These are phyloP conservation scores for Curvularia sp. DNA, from an alignment of 2,329 filamentous ascomycete genomes.

Conservation along the genomic window DNA sequence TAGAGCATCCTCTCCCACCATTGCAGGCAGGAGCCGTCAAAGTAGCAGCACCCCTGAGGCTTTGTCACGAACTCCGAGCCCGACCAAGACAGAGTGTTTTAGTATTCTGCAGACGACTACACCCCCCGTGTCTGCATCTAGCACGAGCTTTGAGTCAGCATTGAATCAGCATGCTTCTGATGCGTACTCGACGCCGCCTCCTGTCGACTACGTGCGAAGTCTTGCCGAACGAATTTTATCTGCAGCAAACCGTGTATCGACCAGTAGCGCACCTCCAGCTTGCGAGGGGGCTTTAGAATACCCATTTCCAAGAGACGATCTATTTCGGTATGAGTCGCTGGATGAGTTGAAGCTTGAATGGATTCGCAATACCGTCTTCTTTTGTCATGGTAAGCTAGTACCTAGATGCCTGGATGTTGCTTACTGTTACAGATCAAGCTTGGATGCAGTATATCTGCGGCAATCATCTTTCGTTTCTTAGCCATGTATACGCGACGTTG, in stretches of 20 bases:
- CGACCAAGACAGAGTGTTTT: conserved; percentile 25
- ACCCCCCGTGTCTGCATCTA: conserved; percentile 16
- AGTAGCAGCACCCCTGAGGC: conserved; percentile 17
- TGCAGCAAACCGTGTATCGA: conserved; percentile 27
- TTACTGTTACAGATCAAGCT: conserved; percentile 25
- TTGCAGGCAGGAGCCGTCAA: conserved; percentile 25
- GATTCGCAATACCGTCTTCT: conserved; percentile 28
- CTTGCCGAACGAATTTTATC: conserved; percentile 38
- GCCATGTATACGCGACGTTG: conserved; percentile 43
- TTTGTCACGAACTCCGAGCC: conserved; percentile 35
- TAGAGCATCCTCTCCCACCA: conserved; percentile 25
- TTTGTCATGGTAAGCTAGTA: conserved; percentile 29
- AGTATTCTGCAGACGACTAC: conserved; percentile 19
- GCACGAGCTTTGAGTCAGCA: conserved; percentile 20
- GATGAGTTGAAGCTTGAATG: conserved; percentile 36
- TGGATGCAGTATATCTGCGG: conserved; percentile 43
- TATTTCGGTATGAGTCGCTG: conserved; percentile 22
- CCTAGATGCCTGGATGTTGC: not conserved
- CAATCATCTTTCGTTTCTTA: conserved; percentile 42
- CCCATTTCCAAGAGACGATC: conserved; percentile 27
- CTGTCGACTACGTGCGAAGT: conserved; percentile 27
- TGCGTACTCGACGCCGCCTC: conserved; percentile 28
- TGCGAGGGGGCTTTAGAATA: conserved; percentile 33
- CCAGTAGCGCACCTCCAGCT: conserved; percentile 32
- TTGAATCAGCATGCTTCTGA: conserved; percentile 30